phyloP scores from a whole-genome alignment of 164 flowering plant genomes.

The Buxus sempervirens region DNA sequence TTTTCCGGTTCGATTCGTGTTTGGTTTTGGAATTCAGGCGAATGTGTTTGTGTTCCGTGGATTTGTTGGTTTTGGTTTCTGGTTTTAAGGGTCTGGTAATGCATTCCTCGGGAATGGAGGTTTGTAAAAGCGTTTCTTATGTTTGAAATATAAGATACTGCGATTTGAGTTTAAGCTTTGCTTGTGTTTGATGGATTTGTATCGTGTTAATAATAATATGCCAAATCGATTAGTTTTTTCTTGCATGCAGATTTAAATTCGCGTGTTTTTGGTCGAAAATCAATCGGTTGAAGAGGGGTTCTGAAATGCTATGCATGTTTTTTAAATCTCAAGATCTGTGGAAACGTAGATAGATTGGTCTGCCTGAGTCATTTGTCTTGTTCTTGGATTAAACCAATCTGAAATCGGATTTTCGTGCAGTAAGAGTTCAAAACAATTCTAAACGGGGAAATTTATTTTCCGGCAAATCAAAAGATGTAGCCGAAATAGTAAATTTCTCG shows the following conservation, averaged over 20 bases:
- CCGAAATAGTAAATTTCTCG: background rate
- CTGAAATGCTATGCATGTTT: background rate
- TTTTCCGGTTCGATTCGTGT: background rate
- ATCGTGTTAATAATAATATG: too few species aligned
- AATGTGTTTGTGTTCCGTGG: background rate
- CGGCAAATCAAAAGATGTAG: background rate
- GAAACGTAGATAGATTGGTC: background rate
- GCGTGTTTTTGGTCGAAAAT: too few species aligned
- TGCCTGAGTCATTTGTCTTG: background rate
- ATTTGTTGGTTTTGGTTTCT: background rate
- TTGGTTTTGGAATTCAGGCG: background rate
- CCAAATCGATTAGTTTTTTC: background rate
- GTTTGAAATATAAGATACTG: background rate
- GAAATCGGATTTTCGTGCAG: background rate
- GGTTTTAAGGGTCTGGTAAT: background rate
- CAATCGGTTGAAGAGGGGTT: background rate
- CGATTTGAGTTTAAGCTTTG: background rate
- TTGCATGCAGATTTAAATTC: background rate
- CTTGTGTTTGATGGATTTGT: too few species aligned
- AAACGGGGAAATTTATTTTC: too few species aligned
- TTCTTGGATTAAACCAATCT: background rate
- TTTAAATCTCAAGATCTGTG: too few species aligned
- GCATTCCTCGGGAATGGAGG: conserved; percentile 5
- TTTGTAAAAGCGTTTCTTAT: background rate
- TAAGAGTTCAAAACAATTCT: background rate